Conservation (phyloP, 2,329 filamentous ascomycete genomes). For the Pseudogymnoascus sp. region DNA sequence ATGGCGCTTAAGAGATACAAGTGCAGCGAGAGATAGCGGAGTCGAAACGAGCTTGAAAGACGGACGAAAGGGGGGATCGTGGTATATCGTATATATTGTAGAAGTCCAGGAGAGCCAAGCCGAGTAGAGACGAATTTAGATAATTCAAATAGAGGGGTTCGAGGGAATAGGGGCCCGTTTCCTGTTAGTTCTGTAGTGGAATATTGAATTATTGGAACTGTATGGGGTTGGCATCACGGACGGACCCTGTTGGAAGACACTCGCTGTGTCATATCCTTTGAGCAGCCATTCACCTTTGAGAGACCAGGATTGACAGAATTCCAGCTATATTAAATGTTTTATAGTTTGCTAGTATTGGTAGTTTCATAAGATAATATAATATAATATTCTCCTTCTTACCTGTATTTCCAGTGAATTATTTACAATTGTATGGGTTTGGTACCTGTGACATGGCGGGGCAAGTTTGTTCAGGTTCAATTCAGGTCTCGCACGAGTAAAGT, state of each 20-base stretch:
- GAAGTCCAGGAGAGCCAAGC: neutral
- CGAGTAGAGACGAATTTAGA: neutral
- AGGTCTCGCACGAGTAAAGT: neutral
- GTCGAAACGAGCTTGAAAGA: neutral
- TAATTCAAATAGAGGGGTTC: neutral
- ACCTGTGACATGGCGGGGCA: neutral
- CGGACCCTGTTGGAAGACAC: neutral
- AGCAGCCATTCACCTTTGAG: neutral
- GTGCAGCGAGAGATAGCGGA: neutral
- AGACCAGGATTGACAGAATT: neutral
- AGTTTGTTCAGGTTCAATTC: neutral
- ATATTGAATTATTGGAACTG: neutral
- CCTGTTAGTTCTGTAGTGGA: neutral
- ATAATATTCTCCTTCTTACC: neutral
- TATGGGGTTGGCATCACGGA: neutral
- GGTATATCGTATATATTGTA: neutral
- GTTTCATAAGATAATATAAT: neutral
- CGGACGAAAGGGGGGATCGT: neutral
- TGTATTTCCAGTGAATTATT: neutral
- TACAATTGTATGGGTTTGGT: neutral
- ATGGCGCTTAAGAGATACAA: slow-evolving; percentile 7
- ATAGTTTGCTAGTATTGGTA: neutral
- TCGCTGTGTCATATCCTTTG: neutral
- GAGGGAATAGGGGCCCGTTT: neutral
- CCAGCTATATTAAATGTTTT: neutral